These are phyloP conservation scores for Globisporangium echinulatum DNA, from an alignment of 352 stramenopile genomes.

Conservation along the genomic window DNA sequence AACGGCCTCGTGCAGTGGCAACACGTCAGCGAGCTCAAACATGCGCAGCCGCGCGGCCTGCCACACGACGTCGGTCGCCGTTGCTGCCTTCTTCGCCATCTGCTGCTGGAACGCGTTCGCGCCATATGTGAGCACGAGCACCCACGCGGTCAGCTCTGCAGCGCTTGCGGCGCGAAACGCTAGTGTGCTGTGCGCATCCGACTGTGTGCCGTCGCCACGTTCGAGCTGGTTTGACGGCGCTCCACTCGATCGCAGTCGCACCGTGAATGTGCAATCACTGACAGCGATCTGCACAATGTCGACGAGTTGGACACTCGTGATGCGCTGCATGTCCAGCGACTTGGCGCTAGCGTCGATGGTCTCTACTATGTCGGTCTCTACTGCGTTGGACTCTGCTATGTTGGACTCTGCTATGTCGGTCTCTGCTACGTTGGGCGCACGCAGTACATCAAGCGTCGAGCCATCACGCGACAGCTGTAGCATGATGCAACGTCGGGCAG, in stretches of 20 bases:
- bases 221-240: neutral
- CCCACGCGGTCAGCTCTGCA: conserved; percentile 21
- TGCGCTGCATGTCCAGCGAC: no score
- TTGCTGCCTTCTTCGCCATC: neutral
- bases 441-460: conserved; percentile 1
- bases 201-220: neutral
- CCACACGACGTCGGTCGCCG: conserved; percentile 21
- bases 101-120: conserved; percentile 32
- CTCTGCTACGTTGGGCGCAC: neutral
- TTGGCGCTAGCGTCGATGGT: no score
- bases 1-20: conserved; percentile 16
- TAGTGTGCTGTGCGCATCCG: neutral
- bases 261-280: neutral
- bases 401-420: neutral
- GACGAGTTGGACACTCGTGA: conserved; percentile 4
- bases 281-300: conserved; percentile 7
- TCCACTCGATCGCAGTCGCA: neutral
- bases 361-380: no score
- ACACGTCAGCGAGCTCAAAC: conserved; percentile 25
- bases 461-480: conserved; percentile 5
- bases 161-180: neutral
- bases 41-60: conserved; percentile 35
- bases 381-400: neutral
- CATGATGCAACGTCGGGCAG: neutral
- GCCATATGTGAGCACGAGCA: conserved; percentile 30